Percentiles rank a stretch among this genome's conserved stretches.
Evolutionary conservation across 1,139 yeast species (phyloP).

Genomic region (Zygosaccharomyces sapae): DNA sequence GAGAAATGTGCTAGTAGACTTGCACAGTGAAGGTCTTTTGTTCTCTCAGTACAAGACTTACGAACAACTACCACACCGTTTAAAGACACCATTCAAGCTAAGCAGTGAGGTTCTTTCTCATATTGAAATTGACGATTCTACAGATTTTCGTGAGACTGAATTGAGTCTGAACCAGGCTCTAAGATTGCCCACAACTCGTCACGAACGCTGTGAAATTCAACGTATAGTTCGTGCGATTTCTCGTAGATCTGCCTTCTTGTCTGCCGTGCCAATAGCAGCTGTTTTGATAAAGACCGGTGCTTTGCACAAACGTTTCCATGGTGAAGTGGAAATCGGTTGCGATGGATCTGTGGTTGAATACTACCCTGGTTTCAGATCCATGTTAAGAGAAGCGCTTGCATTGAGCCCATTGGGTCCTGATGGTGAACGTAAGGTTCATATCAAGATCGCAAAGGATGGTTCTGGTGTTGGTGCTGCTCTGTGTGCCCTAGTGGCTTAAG

Average conservation of each 20-base stretch:
- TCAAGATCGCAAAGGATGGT: conserved; percentile 87
- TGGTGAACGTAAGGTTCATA: conserved; percentile 62
- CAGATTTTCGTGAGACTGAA: conserved; percentile 62
- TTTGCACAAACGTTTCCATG: conserved; percentile 50
- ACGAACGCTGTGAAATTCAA: conserved; percentile 71
- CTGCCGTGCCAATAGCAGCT: conserved; percentile 88
- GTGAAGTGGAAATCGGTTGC: conserved; percentile 83
- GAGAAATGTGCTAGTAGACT: conserved; percentile 65
- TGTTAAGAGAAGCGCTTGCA: conserved; percentile 70
- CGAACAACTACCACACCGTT: conserved; percentile 60
- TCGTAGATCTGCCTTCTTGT: conserved; percentile 75
- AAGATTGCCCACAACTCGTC: conserved; percentile 60
- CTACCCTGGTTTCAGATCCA: conserved; percentile 80
- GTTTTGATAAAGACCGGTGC: conserved; percentile 56
- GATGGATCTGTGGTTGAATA: conserved; percentile 92
- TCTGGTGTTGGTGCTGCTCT: conserved; percentile 96
- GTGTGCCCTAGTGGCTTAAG: conserved; percentile 54
- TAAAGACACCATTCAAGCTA: conserved; percentile 69
- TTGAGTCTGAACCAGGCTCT: conserved; percentile 58
- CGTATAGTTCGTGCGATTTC: conserved; percentile 71
- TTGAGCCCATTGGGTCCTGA: conserved; percentile 67
- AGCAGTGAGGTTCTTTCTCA: conserved; percentile 80
- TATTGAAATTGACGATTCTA: conserved; percentile 76
- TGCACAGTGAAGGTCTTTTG: conserved; percentile 53
- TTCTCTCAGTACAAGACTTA: conserved; percentile 51